Evolutionary conservation across 257 asterid genomes (phyloP), one percentile per base, ranked within the genome.

Genomic region (Solanum pennellii): DNA sequence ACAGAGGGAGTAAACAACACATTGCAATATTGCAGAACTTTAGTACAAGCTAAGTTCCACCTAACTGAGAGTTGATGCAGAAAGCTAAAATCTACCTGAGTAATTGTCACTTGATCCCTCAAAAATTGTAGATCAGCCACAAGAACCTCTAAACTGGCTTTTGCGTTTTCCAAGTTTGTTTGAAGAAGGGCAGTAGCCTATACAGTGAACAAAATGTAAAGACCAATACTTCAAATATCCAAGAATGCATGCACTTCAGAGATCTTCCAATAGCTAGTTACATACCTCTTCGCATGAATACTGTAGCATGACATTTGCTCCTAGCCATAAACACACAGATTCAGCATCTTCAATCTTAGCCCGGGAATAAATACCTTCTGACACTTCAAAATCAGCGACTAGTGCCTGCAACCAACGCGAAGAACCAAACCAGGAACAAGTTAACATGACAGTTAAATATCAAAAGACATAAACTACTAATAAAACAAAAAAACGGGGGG

Each of bases 261-360:
- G 45, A 79, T 45, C 41, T 44, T 44, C 14, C 25, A 39, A 44
- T 79, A 45, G 84, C 84, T 25, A 44, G 9, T 45, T 79, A 21
- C 59, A 60, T 86, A 96, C 99, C 98, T 95, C 99, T 77, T 94
- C 98, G 86, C 93, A 93, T 49, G 99, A 93, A 90, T 96, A 96
- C 90, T 95, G 98, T 72, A 96, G 95, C 99, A 96, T 95, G 85
- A 96, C 98, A 91, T 96, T 97, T 52, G 99, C 99, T 89, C 98
- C 99, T 86, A 96, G 96, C 98, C 99, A 96, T 71, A 97, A 87
- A 88, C 98, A 94, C 87, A 94, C 98, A 87, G 96, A 96, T 89
- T 96, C 95, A 20, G 95, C 89, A 86, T 94, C 98, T 89, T 94
- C 98, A 75, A 95, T 93, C 47, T 90, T 91, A 89, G 99, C 98